phyloP scores from a whole-genome alignment of 2,329 filamentous ascomycete genomes.

The Penicillium hordei region DNA sequence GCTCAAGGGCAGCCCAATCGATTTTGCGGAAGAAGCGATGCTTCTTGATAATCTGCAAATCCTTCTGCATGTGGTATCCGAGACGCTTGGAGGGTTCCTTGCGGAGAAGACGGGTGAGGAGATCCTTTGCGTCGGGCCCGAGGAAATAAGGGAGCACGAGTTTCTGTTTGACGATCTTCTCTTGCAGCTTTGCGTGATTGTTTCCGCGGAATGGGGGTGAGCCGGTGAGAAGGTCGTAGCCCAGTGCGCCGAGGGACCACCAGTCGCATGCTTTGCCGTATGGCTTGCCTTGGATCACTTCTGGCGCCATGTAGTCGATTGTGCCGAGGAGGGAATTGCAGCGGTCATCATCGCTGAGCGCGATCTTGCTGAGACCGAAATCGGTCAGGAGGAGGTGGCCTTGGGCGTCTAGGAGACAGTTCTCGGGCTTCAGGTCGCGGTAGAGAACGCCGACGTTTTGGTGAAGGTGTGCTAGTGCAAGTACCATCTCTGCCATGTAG shows the following conservation, averaged over 20 bases:
- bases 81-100: constrained; percentile 92
- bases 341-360: constrained; percentile 65
- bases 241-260: constrained; percentile 95
- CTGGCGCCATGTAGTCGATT: constrained; percentile 98
- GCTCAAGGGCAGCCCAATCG: constrained; percentile 85
- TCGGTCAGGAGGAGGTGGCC: constrained; percentile 94
- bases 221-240: constrained; percentile 89
- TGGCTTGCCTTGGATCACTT: constrained; percentile 81
- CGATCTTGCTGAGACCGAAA: constrained; percentile 94
- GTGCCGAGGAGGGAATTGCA: constrained; percentile 94
- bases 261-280: constrained; percentile 97
- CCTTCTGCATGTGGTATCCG: constrained; percentile 83
- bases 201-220: constrained; percentile 85
- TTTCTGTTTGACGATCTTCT: constrained; percentile 94
- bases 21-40: constrained; percentile 98
- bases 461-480: constrained; percentile 91
- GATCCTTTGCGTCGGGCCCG: constrained; percentile 86
- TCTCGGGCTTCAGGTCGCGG: constrained; percentile 95
- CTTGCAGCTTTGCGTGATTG: constrained; percentile 92
- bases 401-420: constrained; percentile 87
- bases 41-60: constrained; percentile 79
- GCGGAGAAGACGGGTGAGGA: constrained; percentile 82
- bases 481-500: constrained; percentile 97
- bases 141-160: constrained; percentile 86
- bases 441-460: constrained; percentile 91